Percentiles rank a stretch among this genome's conserved stretches.
phyloP scores from a whole-genome alignment of 2,329 filamentous ascomycete species.

The Trichoderma guizhouense region DNA sequence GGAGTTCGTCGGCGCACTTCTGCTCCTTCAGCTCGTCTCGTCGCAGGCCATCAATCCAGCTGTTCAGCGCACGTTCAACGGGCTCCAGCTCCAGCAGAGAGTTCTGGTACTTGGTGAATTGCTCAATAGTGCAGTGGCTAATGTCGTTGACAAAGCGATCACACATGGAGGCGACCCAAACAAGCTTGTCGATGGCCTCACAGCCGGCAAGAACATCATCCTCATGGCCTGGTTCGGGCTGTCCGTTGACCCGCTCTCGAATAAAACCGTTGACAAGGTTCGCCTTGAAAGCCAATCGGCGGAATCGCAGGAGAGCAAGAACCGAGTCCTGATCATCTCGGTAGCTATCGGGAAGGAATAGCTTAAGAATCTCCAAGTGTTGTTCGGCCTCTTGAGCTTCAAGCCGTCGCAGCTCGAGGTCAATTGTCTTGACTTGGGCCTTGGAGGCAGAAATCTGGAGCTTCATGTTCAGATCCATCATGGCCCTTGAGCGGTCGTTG shows the following conservation, averaged over 20 bases:
- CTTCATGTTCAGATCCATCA: constrained; percentile 96
- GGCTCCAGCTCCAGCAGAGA: constrained; percentile 86
- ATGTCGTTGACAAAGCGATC: constrained; percentile 80
- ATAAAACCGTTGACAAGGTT: constrained; percentile 73
- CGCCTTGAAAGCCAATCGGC: constrained; percentile 84
- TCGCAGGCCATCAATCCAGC: constrained; percentile 80
- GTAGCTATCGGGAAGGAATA: constrained; percentile 85
- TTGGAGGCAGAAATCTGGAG: constrained; percentile 86
- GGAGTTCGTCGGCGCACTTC: constrained; percentile 75
- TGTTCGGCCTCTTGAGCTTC: constrained; percentile 86
- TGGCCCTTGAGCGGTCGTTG: constrained; percentile 80
- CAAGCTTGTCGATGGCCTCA: constrained; percentile 79
- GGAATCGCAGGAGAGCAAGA: constrained; percentile 83
- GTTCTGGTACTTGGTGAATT: constrained; percentile 75
- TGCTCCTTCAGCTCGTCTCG: constrained; percentile 83
- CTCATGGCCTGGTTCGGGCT: constrained; percentile 63
- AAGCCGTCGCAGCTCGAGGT: constrained; percentile 80
- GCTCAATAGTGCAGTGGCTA: constrained; percentile 69
- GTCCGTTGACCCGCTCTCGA: constrained; percentile 70
- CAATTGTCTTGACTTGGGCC: constrained; percentile 90
- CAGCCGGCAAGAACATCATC: constrained; percentile 78
- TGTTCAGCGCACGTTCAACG: constrained; percentile 83
- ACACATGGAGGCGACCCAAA: constrained; percentile 79
- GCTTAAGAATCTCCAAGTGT: constrained; percentile 81
- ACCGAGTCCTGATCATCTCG: constrained; percentile 79